Base-by-base conservation (phyloP, 768 basidiomycete species). In the Phlebiopsis flavidoalba region DNA sequence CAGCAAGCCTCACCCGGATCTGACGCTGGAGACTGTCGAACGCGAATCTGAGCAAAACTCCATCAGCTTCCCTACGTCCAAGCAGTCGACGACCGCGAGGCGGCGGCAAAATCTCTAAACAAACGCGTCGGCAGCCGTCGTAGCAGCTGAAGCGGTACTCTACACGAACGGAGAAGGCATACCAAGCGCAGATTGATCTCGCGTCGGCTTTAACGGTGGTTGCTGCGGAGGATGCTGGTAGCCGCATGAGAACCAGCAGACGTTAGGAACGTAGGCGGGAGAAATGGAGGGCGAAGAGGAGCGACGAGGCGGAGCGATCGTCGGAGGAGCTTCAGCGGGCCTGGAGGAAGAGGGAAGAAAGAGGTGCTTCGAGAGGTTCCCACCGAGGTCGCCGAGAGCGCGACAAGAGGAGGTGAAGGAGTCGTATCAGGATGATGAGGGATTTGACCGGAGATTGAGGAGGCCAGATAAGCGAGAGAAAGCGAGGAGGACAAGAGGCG, bases 401-500 rank as follows among this genome's bases (percentile, higher is more conserved):
- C 48, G 58, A n/a, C 49, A 24, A 33, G 17, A 43, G 21, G 58
- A 35, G 58, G 48, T 59, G 14, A 33, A 14, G 15, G 49, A 59
- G 37, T 51, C 58, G 3, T n/a, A 52, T 59, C 8, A 17, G 58
- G 35, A 51, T 22, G 36, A 51, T 59, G 58, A 37, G 50, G 21
- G 58, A 59, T 11, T 19, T 59, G 37, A n/a, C n/a, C 26, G 49
- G 37, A 51, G 58, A 4, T 40, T 3, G 58, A 59, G 21, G 49
- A 59, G 58, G 58, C 58, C n/a, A n/a, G 58, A 51, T 21, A 36
- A 36, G 50, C 48, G 49, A 17, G 12, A 43, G 40, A 12, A 43
- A 43, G 40, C 3, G 40, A 46, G 35, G 46, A 49, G 24, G 57
- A 26, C 17, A 49, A 17, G 8, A 31, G 21, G 52, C 31, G 46